Evolutionary conservation across 768 basidiomycete genomes (phyloP).

Genomic region (Phaeotremella skinneri): DNA sequence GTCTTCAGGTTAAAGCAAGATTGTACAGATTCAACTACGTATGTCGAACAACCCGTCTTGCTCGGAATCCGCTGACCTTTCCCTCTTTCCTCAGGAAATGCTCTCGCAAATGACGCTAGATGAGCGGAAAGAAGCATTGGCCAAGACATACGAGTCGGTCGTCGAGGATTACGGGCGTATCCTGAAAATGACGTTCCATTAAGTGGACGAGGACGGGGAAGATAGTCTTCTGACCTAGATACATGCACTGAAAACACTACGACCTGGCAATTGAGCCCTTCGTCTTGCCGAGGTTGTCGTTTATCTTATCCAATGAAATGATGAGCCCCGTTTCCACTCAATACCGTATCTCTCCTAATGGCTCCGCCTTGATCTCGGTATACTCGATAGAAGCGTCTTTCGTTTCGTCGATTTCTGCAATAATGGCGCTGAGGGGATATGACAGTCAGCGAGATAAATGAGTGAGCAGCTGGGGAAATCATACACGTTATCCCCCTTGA

Average conservation of each 20-base stretch:
- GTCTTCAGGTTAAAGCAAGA: slow-evolving; percentile 83
- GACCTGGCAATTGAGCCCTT: slow-evolving; percentile 14
- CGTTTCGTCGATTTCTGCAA: slow-evolving; percentile 59
- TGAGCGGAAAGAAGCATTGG: slow-evolving; percentile 81
- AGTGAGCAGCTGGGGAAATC: slow-evolving; percentile 49
- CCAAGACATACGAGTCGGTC: slow-evolving; percentile 88
- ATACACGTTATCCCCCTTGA: slow-evolving; percentile 98
- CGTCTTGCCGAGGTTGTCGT: slow-evolving; percentile 6
- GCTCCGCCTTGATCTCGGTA: slow-evolving; percentile 77
- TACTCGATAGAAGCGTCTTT: slow-evolving; percentile 82
- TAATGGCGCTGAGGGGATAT: slow-evolving; percentile 47
- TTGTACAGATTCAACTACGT: slow-evolving; percentile 94
- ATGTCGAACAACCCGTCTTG: slow-evolving; percentile 50
- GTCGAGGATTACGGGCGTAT: slow-evolving; percentile 80
- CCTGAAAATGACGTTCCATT: slow-evolving; percentile 54
- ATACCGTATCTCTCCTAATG: slow-evolving; percentile 57
- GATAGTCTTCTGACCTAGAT: background rate
- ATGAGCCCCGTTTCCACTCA: slow-evolving; percentile 8
- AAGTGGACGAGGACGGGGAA: background rate
- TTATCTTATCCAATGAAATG: background rate
- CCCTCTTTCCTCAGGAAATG: slow-evolving; percentile 62
- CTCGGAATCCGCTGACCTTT: slow-evolving; percentile 1
- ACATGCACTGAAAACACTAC: background rate
- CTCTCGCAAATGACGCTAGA: slow-evolving; percentile 81
- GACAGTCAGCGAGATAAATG: background rate